Evolutionary conservation across 371 early-diverging fungal genomes (phyloP), one percentile per base, ranked within the genome.

Genomic region (Phascolomyces articulosus): DNA sequence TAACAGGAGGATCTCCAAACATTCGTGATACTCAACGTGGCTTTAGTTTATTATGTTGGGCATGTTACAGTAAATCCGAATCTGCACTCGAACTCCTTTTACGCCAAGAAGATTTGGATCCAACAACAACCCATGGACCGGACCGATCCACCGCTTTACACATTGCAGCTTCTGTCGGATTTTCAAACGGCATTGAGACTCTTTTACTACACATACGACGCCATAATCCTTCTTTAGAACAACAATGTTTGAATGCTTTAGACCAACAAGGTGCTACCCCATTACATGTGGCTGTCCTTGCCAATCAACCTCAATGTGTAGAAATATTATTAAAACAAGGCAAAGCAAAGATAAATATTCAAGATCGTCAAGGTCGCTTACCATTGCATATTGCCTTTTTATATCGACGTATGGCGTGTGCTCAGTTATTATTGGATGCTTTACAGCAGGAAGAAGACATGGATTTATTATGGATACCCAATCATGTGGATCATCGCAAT

Each of bases 101-200:
- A 27, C 53, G 44, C 18, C 61, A 63, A 53, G 65, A 63, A 6
- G 69, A 77, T 58, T 62, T 77, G 23, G 72, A 78, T 55, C 67
- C 70, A 55, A 72, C 73, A 40, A 29, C 67, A 16, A 67, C 61
- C 9, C 68, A 69, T 49, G 77, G 74, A 1, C 70, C 63, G 16
- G 66, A 75, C 40, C 63, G 68, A 48, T 70, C 73, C 38, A 78
- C 80, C 4, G 78, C 77, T 2, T 49, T 83, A 2, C 83, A 83
- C 24, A 69, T 73, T 26, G 78, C 83, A 4, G 75, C 69, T 29
- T 20, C 70, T 28, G 40, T 66, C 26, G 79, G 76, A 18, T 82
- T 78, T 53, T 31, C 47, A 13, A 38, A 57, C 23, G 82, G 77
- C 21, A 38, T 82, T 13, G 57, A 66, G 6, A 47, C 70, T 10